Evolutionary conservation across 2,329 filamentous ascomycete genomes (phyloP).

Genomic region (Alternaria longipes): DNA sequence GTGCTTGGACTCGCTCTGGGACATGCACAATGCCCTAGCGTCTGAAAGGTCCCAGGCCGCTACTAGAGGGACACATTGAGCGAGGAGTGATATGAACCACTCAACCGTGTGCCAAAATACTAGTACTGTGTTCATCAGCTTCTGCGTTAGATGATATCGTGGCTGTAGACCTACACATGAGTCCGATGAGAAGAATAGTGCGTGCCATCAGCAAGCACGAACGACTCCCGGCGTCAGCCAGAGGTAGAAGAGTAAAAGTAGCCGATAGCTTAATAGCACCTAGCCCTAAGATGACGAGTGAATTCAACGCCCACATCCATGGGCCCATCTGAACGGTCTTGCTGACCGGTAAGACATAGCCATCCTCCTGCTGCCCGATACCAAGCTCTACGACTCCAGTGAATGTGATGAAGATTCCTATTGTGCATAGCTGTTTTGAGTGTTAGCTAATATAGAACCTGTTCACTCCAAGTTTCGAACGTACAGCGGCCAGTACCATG

Average conservation of each 20-base stretch:
- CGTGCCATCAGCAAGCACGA: slow-evolving; percentile 40
- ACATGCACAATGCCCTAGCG: slow-evolving; percentile 21
- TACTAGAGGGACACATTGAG: slow-evolving; percentile 57
- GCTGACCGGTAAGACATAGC: background rate
- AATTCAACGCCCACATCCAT: slow-evolving; percentile 24
- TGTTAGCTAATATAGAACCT: background rate
- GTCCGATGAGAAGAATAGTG: slow-evolving; percentile 41
- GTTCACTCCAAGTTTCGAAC: background rate
- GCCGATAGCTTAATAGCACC: slow-evolving; percentile 59
- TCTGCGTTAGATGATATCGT: background rate
- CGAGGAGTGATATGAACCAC: slow-evolving; percentile 56
- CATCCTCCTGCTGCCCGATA: slow-evolving; percentile 53
- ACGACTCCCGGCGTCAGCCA: slow-evolving; percentile 49
- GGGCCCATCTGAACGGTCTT: slow-evolving; percentile 9
- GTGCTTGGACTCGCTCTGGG: slow-evolving; percentile 54
- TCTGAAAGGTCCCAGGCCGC: slow-evolving; percentile 54
- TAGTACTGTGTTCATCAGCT: slow-evolving; percentile 21
- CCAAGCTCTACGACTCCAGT: slow-evolving; percentile 37
- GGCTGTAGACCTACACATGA: slow-evolving; percentile 50
- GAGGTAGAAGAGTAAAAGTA: slow-evolving; percentile 56
- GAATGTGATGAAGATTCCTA: slow-evolving; percentile 18
- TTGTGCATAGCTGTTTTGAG: slow-evolving; percentile 4
- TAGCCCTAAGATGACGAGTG: slow-evolving; percentile 55
- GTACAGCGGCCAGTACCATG: slow-evolving; percentile 53
- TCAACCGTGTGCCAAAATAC: slow-evolving; percentile 50